Percentiles rank a stretch among this genome's conserved stretches.
phyloP scores from a whole-genome alignment of 164 flowering plant species.

The Echeveria elegans region DNA sequence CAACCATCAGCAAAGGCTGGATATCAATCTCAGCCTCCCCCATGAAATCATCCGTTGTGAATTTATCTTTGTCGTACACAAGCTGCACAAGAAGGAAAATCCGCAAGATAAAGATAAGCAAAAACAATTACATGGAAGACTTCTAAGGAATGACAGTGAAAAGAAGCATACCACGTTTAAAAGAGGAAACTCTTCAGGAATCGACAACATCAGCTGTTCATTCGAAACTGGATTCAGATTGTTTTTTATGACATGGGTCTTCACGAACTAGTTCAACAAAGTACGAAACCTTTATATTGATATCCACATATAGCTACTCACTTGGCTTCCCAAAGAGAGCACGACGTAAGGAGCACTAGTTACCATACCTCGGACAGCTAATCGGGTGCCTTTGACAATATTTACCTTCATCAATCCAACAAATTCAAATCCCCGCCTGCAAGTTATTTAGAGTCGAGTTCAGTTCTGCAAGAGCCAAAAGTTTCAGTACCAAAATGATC shows the following conservation, averaged over 20 bases:
- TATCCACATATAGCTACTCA: conserved; percentile 10
- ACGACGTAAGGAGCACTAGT: conserved; percentile 95
- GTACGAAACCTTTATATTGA: neutral
- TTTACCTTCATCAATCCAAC: conserved; percentile 83
- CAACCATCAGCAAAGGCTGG: conserved; percentile 67
- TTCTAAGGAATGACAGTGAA: neutral
- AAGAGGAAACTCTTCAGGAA: conserved; percentile 83
- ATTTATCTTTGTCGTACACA: conserved; percentile 89
- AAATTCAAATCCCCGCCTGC: conserved; percentile 88
- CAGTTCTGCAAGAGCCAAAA: neutral
- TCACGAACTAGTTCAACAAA: conserved; percentile 56
- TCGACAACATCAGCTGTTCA: conserved; percentile 81
- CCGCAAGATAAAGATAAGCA: neutral
- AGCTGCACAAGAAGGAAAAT: conserved; percentile 34
- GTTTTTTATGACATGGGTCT: conserved; percentile 90
- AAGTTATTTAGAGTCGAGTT: neutral
- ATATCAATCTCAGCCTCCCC: conserved; percentile 94
- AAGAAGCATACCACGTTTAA: conserved; percentile 65
- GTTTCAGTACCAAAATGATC: neutral
- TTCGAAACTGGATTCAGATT: conserved; percentile 95
- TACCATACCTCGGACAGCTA: conserved; percentile 74
- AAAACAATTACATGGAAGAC: neutral
- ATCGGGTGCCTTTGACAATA: conserved; percentile 77
- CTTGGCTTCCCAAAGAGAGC: conserved; percentile 77
- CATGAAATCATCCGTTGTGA: conserved; percentile 79